Conservation (phyloP, 208 protist species). For the Naegleria lovaniensis region DNA sequence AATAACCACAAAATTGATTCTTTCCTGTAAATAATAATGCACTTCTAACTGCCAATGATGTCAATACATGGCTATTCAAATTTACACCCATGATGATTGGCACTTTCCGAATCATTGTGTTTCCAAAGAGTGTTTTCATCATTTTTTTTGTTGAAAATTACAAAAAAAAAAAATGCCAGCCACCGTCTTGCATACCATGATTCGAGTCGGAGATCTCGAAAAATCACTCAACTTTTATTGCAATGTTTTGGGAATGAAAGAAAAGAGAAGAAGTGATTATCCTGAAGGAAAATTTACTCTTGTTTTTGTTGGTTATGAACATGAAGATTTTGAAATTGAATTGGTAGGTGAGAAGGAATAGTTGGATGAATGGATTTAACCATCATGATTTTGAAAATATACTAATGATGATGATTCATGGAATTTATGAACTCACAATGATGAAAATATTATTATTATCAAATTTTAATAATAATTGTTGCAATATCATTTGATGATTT, state of each 20-base stretch:
- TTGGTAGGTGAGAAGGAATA: not conserved
- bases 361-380: too few relatives aligned
- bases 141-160: not conserved
- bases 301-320: slow-evolving; percentile 66
- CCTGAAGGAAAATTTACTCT: slow-evolving; percentile 67
- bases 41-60: too few relatives aligned
- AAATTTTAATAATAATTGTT: not conserved
- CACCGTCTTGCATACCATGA: slow-evolving; percentile 66
- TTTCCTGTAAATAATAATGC: too few relatives aligned
- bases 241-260: slow-evolving; percentile 60
- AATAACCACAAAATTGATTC: too few relatives aligned
- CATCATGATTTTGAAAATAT: too few relatives aligned
- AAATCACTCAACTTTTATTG: slow-evolving; percentile 72
- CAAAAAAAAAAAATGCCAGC: not conserved
- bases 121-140: too few relatives aligned
- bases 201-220: slow-evolving; percentile 68
- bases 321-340: slow-evolving; percentile 46
- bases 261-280: slow-evolving; percentile 67
- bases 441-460: not conserved
- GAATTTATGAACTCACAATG: too few relatives aligned
- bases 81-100: too few relatives aligned
- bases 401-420: too few relatives aligned
- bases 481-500: not conserved
- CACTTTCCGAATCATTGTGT: too few relatives aligned
- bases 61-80: too few relatives aligned